phyloP scores from a whole-genome alignment of 2,329 filamentous ascomycete species.

The Colletotrichum endophyticum region DNA sequence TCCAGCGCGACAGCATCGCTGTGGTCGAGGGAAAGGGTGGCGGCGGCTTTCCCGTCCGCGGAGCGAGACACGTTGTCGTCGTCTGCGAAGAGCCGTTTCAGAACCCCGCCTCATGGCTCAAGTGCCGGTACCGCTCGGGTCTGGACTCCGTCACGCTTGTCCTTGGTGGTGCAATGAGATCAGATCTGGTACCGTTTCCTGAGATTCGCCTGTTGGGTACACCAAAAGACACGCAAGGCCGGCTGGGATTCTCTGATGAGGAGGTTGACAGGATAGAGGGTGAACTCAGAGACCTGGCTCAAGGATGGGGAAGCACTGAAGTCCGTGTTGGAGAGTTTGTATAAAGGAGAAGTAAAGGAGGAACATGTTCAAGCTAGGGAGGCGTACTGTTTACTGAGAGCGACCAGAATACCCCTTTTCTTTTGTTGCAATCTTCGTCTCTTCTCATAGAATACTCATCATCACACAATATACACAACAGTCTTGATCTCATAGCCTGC shows the following conservation, averaged over 20 bases:
- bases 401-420: conserved; percentile 12
- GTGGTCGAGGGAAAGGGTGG: conserved; percentile 16
- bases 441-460: not conserved
- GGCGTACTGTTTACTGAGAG: not conserved
- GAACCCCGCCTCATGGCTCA: conserved; percentile 7
- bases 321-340: conserved; percentile 3
- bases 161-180: not conserved
- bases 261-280: conserved; percentile 8
- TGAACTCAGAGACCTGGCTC: conserved; percentile 1
- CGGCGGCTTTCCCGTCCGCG: conserved; percentile 14
- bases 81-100: conserved; percentile 16
- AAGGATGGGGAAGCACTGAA: conserved; percentile 11
- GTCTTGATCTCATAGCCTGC: conserved; percentile 39
- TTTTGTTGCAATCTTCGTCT: not conserved
- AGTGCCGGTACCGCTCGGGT: conserved; percentile 12
- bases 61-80: conserved; percentile 8
- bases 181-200: not conserved
- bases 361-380: not conserved
- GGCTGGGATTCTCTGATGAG: not conserved
- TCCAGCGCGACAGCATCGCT: not conserved
- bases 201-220: not conserved
- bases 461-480: not conserved
- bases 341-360: not conserved
- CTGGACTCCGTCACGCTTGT: conserved; percentile 11
- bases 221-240: not conserved